Base-by-base conservation (phyloP, 1,284 basidiomycete species). In the Irpex sp. region DNA sequence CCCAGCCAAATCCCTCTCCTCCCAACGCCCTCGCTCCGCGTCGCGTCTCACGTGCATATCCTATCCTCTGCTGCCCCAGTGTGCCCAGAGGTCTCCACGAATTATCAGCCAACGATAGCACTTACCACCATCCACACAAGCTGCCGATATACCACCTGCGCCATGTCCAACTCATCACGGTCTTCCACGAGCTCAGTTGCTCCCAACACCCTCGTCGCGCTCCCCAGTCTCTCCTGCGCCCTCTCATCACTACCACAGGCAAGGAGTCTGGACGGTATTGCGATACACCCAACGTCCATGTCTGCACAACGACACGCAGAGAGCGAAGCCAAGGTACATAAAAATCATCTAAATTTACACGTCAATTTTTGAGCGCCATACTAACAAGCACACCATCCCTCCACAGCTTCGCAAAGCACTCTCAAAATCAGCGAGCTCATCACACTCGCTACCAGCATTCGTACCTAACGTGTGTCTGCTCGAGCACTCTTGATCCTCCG, bases 231-330 rank as follows among this genome's bases (percentile, higher is more conserved):
- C 58, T 86, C 89, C 13, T 84, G 79, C 57, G 82, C 84, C 0
- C 82, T 92, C 62, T 85, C 87, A 57, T 79, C 82, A 0, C 81
- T 92, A 26, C 89, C 89, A 0, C 83, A 88, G 67, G 90, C 88
- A 2, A 88, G 84, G 69, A 87, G 81, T 76, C 78, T 92, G 60
- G 81, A 84, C 67, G 81, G 79, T 67, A 80, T 92, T 36, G 76
- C 84, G 0, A 76, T 92, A 0, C 89, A 92, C 74, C 85, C 73
- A 82, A 86, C 82, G 1, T 82, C 81, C 70, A 88, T 87, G 85
- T 87, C 88, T 67, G 82, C 85, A 0, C 82, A 85, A 61, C 81
- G 84, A 49, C 83, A 84, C 38, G 83, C 85, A 17, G 85, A 89
- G 74, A 89, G 88, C 69, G 85, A 91, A 75, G 89, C 87, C 49